Base-by-base conservation (phyloP, 2,329 filamentous ascomycete species). In the Fusarium sarcochroum region DNA sequence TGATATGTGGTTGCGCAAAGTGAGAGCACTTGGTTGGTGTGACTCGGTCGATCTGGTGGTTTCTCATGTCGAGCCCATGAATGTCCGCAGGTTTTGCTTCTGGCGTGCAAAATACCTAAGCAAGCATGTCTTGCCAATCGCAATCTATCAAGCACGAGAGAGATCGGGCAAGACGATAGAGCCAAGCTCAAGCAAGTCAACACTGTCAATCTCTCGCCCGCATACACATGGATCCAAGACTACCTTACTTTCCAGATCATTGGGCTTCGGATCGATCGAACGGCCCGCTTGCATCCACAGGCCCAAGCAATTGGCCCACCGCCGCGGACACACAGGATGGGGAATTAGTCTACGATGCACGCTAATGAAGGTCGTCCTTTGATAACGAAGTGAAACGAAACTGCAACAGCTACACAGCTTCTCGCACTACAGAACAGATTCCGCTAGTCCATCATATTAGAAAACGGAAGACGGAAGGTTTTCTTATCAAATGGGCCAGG, bases 181-280 rank as follows among this genome's bases (percentile, higher is more conserved):
- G 25, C 48, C 25, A 25, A 46, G n/a, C 23, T 37, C 17, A 11
- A 47, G 21, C 45, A 51, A 54, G 45, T 30, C 27, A 52, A 20
- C 17, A 17, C 17, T 53, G 14, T 37, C 32, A 38, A 50, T 30
- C 42, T 48, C 27, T 48, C 45, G 46, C 27, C 48, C 46, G 25
- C 45, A 50, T 52, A 40, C 18, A 42, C n/a, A 30, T 53, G 44
- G 32, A 48, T 46, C 41, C 35, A 50, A 64, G 44, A 32, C 51
- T 30, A 23, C 56, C 27, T 62, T 27, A 20, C 35, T 66, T 54
- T 42, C 66, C 48, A 69, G 55, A 57, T 62, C 49, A 63, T 38
- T 69, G 52, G 56, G 45, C 45, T 48, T 48, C 34, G 32, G 66
- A 69, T 69, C 52, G 61, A 69, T 68, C 50, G 54, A 65, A 52